Evolutionary conservation across 768 basidiomycete species (phyloP).

Genomic region (Solioccasus polychromus): DNA sequence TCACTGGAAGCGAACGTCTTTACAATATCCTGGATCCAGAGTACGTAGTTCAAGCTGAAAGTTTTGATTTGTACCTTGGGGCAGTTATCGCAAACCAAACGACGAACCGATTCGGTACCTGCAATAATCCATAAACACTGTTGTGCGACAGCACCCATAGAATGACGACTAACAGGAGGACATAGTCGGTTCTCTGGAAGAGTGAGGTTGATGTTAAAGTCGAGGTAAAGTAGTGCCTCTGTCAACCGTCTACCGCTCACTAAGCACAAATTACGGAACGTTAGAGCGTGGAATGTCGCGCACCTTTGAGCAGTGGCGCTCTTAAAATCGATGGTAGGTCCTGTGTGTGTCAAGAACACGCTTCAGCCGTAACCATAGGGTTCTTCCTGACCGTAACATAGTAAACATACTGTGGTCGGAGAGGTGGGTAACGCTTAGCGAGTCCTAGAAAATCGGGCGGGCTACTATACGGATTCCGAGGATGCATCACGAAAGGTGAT

Average conservation of each 20-base stretch:
- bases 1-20: constrained; percentile 25
- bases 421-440: constrained; percentile 52
- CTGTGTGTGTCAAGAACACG: constrained; percentile 25
- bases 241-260: constrained; percentile 62
- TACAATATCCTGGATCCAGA: constrained; percentile 79
- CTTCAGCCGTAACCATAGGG: constrained; percentile 16
- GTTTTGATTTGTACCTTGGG: constrained; percentile 27
- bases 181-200: constrained; percentile 76
- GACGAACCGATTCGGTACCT: constrained; percentile 74
- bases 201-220: constrained; percentile 62
- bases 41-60: constrained; percentile 85
- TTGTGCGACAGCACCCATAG: not conserved
- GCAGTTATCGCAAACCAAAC: not conserved
- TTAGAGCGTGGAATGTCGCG: constrained; percentile 2
- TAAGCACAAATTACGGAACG: constrained; percentile 1
- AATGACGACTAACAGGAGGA: constrained; percentile 64
- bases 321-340: constrained; percentile 68
- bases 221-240: constrained; percentile 68
- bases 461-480: constrained; percentile 45
- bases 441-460: constrained; percentile 60
- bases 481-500: constrained; percentile 39
- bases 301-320: constrained; percentile 70
- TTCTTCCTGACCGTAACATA: not conserved
- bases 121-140: not conserved
- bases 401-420: constrained; percentile 50